Evolutionary conservation across 169 alveolate genomes (phyloP), one percentile per base, ranked within the genome.

Genomic region (Plasmodium vivax): DNA sequence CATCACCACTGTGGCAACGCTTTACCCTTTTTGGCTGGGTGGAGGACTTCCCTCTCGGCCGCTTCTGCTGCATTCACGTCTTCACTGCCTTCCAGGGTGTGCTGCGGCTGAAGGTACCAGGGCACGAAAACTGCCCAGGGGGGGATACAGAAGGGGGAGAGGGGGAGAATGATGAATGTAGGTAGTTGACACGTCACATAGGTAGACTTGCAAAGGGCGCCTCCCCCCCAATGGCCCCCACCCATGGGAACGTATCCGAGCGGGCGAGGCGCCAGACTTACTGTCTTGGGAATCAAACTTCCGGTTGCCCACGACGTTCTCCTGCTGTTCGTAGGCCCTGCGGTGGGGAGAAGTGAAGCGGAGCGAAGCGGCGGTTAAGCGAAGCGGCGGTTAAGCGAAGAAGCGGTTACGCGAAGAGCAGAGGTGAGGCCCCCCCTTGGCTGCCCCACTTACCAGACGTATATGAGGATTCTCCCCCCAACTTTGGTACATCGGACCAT

Each of bases 241-340:
- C 12, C 62, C 62, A 14, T 51, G 23, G 62, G 62, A 2, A 51
- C 62, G 16, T 51, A 14, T 19, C 7, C 23, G 4, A 16, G 77
- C 32, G 12, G 32, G 38, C n/a, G 2, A 30, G 8, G 1, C n/a
- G 77, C 14, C 9, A 14, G 43, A 14, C 85, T 74, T 56, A 94
- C 97, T 98, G 92, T 98, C 99, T 95, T 98, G 97, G 83, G 98
- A 97, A 36, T 95, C 95, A 82, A 98, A 98, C 82, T 94, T 96
- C 94, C 98, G 97, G 92, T 97, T 98, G 72, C 97, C 97, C 27
- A 94, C 94, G 8, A 92, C 84, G n/a, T 94, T 94, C 36, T 79
- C 92, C 82, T 95, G 80, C 62, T 95, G 96, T 38, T 95, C 95
- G 80, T 95, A 97, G 93, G 95, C 98, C 99, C 97, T 96, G 93